Base-by-base conservation (phyloP, 768 basidiomycete genomes). In the Lactifluus volemus region DNA sequence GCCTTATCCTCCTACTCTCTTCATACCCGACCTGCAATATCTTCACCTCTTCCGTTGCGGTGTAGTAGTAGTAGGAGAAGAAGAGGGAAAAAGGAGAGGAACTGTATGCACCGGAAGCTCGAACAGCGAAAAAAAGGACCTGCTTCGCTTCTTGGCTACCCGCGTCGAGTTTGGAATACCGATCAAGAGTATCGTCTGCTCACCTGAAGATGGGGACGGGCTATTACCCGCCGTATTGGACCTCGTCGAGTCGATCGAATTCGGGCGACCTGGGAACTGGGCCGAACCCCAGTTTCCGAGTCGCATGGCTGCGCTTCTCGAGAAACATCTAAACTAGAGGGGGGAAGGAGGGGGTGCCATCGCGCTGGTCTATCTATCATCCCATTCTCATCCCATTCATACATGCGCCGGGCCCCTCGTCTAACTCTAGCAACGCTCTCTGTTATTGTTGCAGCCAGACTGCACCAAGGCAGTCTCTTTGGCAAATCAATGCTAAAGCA, bases 261-360 rank as follows among this genome's bases (percentile, higher is more conserved):
- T 45, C 1, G 56, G 52, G 5, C 2, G 3, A 1, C 25, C 47
- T 5, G 61, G 41, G 1, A 47, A 25, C 14, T 63, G 61, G 56
- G 36, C 25, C n/a, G 19, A 39, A 5, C 39, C 52, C 5, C 4
- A n/a, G 15, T 63, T 63, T 48, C 61, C 61, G 19, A 49, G 47
- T 10, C 49, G 52, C 9, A 54, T 63, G 56, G 34, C 34, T 25
- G 52, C 56, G 47, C 34, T 58, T 32, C 61, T 63, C 19, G 61
- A 63, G 19, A 52, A 63, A 14, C 41, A 63, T 41, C 61, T 63
- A 32, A 41, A 49, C 41, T 63, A 41, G 19, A 21, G 9, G n/a
- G 12, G 10, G 10, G 0, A 25, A 25, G n/a, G n/a, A n/a, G n/a
- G n/a, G n/a, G n/a, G n/a, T 25, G 25, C 25, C n/a, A 34, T 45